Evolutionary conservation across 768 basidiomycete species (phyloP), one percentile per base, ranked within the genome.

Genomic region (Cytidiella melzeri): DNA sequence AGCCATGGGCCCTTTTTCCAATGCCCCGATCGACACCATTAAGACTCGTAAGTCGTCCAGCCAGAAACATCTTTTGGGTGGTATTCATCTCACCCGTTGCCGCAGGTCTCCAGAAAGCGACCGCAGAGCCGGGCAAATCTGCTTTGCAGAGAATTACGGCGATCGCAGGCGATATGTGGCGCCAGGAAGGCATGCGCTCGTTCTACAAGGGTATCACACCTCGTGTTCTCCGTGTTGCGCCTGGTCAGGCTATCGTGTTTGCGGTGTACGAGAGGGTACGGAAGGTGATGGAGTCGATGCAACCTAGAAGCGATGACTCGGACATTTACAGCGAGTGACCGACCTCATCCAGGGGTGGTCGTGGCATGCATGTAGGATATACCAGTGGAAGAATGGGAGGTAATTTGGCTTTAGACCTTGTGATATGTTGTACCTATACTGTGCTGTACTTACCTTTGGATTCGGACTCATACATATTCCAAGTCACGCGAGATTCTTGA

Each of bases 121-220:
- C 83, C 0, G 84, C 85, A 24, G 65, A 72, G 21, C 79, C 84
- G 0, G 90, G 89, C 11, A 80, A 83, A 54, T 80, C 84, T 0
- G 88, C 94, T 1, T 73, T 92, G 54, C 74, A 87, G 57, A 82
- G 94, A 5, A 84, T 99, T 60, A 64, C 75, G 9, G 73, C 76
- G 25, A 94, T 99, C 51, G 84, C 91, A 25, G 68, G 70, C n/a
- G 92, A 92, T 41, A 96, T 98, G 92, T 97, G 92, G 86, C 79
- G 73, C 53, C 75, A 79, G 56, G 96, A 99, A 68, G 96, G 96
- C 5, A 72, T 86, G 13, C 68, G 68, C 39, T 92, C 94, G 46
- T 98, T 99, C 69, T 98, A 98, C 73, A 98, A 96, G 72, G 96
- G 96, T 18, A 97, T 99, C 64, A 97, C 94, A 0, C 96, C 96